Evolutionary conservation across 2,329 filamentous ascomycete genomes (phyloP), one percentile per base, ranked within the genome.

Genomic region (Penicillium psychrosexuale): DNA sequence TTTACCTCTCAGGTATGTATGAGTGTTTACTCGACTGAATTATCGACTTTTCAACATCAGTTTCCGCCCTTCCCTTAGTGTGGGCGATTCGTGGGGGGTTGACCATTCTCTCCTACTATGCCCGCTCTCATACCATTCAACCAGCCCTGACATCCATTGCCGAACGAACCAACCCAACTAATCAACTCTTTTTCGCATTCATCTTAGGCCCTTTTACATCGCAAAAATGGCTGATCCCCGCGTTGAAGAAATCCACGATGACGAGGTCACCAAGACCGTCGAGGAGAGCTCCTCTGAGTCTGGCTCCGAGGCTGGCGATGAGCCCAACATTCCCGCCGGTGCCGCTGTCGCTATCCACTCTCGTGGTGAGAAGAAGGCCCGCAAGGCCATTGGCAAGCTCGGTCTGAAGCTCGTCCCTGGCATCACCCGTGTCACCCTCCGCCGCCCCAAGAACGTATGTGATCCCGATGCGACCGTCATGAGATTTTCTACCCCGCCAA

Each of bases 341-440:
- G 90, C 91, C 72, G 86, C 88, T 64, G 89, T 93, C 73, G 86
- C 94, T 70, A 88, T 99, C 73, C 93, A 97, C 85, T 96, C 91
- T 75, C 91, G 94, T 79, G 97, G 97, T 82, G 94, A 99, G 89
- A 99, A 99, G 90, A 99, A 99, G 88, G 95, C 94, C 71, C 89
- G 94, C 81, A 99, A 99, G 86, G 91, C 92, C 73, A 96, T 99
- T 76, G 90, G 91, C 78, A 99, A 99, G 87, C 87, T 97, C 74
- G 92, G 96, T 76, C 83, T 99, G 75, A 94, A 91, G 84, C 91
- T 93, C 74, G 89, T 99, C 67, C 89, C 90, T 72, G 95, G 94
- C 75, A 99, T 99, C 80, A 99, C 94, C 72, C 88, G 94, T 75
- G 95, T 99, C 71, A 99, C 95, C 66, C 87, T 99, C 74, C 90